A percentile compares a stretch with the other conserved stretches of the same genome.
These are phyloP conservation scores for Candida pseudofarinosa DNA, from an alignment of 805 yeast species.

Conservation along the genomic window DNA sequence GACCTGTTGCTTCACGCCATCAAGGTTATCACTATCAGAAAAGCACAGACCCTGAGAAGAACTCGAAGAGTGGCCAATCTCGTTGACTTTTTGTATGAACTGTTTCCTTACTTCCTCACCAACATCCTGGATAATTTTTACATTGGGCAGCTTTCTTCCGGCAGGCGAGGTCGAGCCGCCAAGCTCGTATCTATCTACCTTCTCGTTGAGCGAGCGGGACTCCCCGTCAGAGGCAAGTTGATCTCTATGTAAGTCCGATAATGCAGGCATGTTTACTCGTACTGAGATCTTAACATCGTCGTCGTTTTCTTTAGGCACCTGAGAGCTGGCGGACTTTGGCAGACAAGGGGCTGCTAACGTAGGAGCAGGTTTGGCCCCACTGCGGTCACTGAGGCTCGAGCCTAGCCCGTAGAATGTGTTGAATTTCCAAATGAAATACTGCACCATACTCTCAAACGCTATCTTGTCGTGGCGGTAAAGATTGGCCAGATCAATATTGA, in stretches of 20 bases:
- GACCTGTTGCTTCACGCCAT: conserved; percentile 26
- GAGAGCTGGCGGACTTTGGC: background rate
- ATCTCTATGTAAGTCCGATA: background rate
- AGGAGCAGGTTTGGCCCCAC: conserved; percentile 1
- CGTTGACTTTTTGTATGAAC: conserved; percentile 29
- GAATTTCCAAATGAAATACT: conserved; percentile 36
- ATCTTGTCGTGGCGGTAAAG: conserved; percentile 41
- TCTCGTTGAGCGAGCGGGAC: background rate
- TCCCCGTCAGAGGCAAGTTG: background rate
- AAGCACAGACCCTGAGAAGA: conserved; percentile 14
- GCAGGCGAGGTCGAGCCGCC: background rate
- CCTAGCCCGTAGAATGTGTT: background rate
- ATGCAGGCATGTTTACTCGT: background rate
- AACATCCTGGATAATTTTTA: conserved; percentile 26
- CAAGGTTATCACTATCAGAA: conserved; percentile 12
- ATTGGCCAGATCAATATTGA: conserved; percentile 67
- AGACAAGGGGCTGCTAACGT: background rate
- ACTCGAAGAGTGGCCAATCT: conserved; percentile 20
- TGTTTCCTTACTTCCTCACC: conserved; percentile 31
- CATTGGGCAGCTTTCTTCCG: conserved; percentile 6
- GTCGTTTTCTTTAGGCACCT: background rate
- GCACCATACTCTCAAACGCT: conserved; percentile 39
- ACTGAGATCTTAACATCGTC: background rate
- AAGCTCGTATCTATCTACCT: background rate
- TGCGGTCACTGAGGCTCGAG: background rate